Evolutionary conservation across 805 yeast species (phyloP).

Genomic region (Metschnikowia cerradonensis): DNA sequence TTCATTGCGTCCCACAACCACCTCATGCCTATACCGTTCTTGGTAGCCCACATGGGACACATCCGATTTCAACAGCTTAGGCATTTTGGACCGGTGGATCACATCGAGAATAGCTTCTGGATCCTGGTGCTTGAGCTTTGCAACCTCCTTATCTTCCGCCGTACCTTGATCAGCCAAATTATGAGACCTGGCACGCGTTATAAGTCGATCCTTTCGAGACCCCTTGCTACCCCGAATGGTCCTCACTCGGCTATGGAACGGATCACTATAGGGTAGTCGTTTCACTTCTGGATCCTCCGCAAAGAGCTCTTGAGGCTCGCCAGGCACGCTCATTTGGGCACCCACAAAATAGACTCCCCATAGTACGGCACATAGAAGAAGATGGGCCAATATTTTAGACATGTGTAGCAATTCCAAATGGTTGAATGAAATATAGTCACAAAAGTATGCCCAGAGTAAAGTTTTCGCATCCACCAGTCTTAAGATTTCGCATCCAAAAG

Average conservation of each 20-base stretch:
- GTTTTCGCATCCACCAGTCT: background rate
- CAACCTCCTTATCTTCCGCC: background rate
- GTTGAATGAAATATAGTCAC: background rate
- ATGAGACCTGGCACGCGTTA: background rate
- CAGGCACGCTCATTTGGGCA: background rate
- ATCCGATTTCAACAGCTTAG: background rate
- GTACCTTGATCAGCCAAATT: background rate
- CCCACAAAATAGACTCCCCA: background rate
- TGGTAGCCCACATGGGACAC: constrained; percentile 1
- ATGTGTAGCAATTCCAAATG: background rate
- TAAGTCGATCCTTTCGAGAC: background rate
- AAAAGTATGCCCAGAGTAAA: background rate
- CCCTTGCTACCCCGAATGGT: background rate
- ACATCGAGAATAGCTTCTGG: background rate
- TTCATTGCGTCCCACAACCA: background rate
- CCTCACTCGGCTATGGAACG: background rate
- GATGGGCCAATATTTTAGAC: background rate
- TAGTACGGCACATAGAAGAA: background rate
- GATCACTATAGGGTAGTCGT: background rate
- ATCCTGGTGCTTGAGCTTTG: background rate
- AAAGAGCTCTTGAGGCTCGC: background rate
- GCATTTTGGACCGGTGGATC: background rate
- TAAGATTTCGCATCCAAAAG: background rate
- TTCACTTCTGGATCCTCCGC: background rate
- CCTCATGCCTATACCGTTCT: constrained; percentile 2